Conservation (phyloP, 805 yeast genomes). For the Vanderwaltozyma tropicalis region DNA sequence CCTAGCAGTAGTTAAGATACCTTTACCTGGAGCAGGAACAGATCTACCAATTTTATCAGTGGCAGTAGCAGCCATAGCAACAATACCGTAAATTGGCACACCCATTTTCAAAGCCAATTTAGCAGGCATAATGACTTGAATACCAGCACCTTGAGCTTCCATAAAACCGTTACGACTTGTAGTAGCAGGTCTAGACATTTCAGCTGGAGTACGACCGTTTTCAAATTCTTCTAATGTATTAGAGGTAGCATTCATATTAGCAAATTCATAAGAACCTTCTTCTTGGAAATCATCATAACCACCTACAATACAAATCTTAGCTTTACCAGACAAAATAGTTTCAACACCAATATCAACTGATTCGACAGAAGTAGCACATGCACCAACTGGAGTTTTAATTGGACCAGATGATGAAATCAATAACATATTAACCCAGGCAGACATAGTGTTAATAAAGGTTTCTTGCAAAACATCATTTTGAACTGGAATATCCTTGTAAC, state of each 20-base stretch:
- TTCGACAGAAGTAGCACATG: conserved; percentile 98
- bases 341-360: conserved; percentile 94
- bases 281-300: conserved; percentile 99
- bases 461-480: conserved; percentile 97
- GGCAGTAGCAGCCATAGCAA: conserved; percentile 93
- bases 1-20: conserved; percentile 95
- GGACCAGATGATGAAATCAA: conserved; percentile 96
- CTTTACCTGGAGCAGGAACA: conserved; percentile 99
- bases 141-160: conserved; percentile 99
- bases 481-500: conserved; percentile 86
- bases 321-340: conserved; percentile 86
- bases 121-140: conserved; percentile 92
- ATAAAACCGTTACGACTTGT: conserved; percentile 94
- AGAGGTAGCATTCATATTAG: conserved; percentile 97
- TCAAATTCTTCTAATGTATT: conserved; percentile 79
- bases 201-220: conserved; percentile 95
- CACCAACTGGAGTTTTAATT: conserved; percentile 98
- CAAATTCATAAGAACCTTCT: conserved; percentile 96
- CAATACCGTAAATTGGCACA: conserved; percentile 94
- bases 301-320: conserved; percentile 94
- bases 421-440: conserved; percentile 99
- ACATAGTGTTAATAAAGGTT: conserved; percentile 97
- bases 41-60: conserved; percentile 98
- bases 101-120: conserved; percentile 94
- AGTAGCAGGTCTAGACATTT: conserved; percentile 98